Conservation (phyloP, 2,329 filamentous ascomycete species). For the Bisporella sp. region DNA sequence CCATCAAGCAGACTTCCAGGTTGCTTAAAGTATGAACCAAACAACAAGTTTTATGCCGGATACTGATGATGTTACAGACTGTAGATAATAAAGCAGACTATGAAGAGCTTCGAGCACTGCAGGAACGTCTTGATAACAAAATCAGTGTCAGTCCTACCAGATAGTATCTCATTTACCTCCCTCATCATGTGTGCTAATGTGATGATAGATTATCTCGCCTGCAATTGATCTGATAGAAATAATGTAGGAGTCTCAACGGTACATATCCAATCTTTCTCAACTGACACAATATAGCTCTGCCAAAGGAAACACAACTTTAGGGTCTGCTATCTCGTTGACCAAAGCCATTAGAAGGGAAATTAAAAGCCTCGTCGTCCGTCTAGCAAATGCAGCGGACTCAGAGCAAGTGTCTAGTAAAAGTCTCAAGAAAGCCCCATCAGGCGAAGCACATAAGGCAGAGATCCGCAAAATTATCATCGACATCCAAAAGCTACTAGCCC, state of each 20-base stretch:
- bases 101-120: conserved; percentile 61
- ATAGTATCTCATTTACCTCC: background rate
- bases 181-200: too few relatives aligned
- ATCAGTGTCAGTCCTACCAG: conserved; percentile 54
- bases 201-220: conserved; percentile 68
- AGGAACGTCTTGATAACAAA: conserved; percentile 72
- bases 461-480: conserved; percentile 64
- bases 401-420: conserved; percentile 45
- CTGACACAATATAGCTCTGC: conserved; percentile 43
- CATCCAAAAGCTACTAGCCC: conserved; percentile 65
- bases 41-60: background rate
- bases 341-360: conserved; percentile 81
- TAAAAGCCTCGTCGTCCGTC: conserved; percentile 65
- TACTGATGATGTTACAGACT: conserved; percentile 34
- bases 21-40: conserved; percentile 54
- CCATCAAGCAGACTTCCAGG: conserved; percentile 73
- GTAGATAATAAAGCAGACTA: conserved; percentile 65
- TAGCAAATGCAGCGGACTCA: conserved; percentile 62
- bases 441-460: conserved; percentile 53
- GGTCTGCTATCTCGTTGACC: conserved; percentile 77
- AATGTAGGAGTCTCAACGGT: conserved; percentile 46
- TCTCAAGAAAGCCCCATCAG: conserved; percentile 39
- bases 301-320: conserved; percentile 71
- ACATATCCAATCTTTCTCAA: background rate
- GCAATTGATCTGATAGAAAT: conserved; percentile 90